A percentile compares a stretch with the other conserved stretches of the same genome.
These are phyloP conservation scores for Chrysosporium keratinophilum DNA, from an alignment of 2,329 filamentous ascomycete species.

Conservation along the genomic window DNA sequence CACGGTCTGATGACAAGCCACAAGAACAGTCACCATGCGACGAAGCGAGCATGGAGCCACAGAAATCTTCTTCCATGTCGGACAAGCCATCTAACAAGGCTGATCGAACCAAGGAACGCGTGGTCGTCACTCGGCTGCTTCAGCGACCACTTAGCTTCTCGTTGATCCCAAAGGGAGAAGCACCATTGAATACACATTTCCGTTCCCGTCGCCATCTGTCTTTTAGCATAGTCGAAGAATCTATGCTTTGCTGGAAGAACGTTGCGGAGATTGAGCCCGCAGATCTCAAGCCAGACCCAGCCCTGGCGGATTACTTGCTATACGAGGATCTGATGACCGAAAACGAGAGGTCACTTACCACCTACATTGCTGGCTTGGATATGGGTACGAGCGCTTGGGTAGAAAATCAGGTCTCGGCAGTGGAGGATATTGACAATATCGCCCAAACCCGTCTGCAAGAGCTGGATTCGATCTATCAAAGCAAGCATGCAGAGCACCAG, in stretches of 20 bases:
- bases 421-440: conserved; percentile 51
- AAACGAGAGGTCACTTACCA: conserved; percentile 28
- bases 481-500: conserved; percentile 60
- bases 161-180: conserved; percentile 20
- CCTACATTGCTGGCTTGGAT: conserved; percentile 30
- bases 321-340: conserved; percentile 32
- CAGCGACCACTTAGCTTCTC: conserved; percentile 31
- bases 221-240: conserved; percentile 40
- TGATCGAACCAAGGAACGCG: neutral
- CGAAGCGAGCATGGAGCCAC: neutral
- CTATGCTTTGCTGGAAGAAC: conserved; percentile 30
- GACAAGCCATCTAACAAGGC: neutral
- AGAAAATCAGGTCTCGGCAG: conserved; percentile 32
- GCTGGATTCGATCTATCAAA: conserved; percentile 57
- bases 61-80: neutral
- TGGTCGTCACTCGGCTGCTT: conserved; percentile 18
- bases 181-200: conserved; percentile 20
- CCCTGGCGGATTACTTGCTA: conserved; percentile 33
- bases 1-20: neutral
- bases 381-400: conserved; percentile 35
- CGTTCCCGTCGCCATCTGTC: conserved; percentile 37
- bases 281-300: conserved; percentile 29
- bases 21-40: neutral
- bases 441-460: conserved; percentile 55
- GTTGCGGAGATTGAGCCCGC: conserved; percentile 21